Conservation (phyloP, 306 rosid species). For the Fragaria nilgerrensis region DNA sequence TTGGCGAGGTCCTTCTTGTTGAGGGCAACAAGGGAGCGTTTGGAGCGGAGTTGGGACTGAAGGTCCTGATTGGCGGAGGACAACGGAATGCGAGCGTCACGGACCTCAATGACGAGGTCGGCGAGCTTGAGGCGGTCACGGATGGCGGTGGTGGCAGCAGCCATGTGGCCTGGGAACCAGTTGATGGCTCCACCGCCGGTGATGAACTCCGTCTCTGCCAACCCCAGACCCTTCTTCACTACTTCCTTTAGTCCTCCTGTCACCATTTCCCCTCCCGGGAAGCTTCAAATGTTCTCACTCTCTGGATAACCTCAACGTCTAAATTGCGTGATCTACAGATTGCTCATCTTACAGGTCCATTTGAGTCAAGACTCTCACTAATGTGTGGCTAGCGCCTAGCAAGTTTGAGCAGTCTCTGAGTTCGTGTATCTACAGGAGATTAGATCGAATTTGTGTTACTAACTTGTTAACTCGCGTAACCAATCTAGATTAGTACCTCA, state of each 20-base stretch:
- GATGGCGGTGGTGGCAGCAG: constrained; percentile 82
- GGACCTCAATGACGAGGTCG: constrained; percentile 80
- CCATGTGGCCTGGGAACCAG: constrained; percentile 98
- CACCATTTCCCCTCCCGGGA: neutral
- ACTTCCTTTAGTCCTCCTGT: constrained; percentile 37
- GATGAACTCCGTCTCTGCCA: constrained; percentile 78
- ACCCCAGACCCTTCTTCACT: constrained; percentile 47
- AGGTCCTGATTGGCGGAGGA: constrained; percentile 76
- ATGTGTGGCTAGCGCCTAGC: too few species aligned
- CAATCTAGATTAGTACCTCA: too few species aligned
- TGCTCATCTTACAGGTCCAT: too few species aligned
- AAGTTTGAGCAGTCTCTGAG: too few species aligned
- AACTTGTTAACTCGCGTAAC: too few species aligned
- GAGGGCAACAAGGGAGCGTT: constrained; percentile 75
- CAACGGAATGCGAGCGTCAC: constrained; percentile 80
- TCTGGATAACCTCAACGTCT: neutral
- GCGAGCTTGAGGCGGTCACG: constrained; percentile 70
- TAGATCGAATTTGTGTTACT: too few species aligned
- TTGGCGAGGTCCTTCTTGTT: constrained; percentile 87
- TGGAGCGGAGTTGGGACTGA: constrained; percentile 58
- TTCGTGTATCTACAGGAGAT: too few species aligned
- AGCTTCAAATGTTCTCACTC: neutral
- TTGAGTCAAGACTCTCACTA: too few species aligned
- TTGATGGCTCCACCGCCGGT: constrained; percentile 68
- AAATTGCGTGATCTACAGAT: too few species aligned